Conservation (phyloP, 1,284 basidiomycete species). For the Acaromyces ingoldii region DNA sequence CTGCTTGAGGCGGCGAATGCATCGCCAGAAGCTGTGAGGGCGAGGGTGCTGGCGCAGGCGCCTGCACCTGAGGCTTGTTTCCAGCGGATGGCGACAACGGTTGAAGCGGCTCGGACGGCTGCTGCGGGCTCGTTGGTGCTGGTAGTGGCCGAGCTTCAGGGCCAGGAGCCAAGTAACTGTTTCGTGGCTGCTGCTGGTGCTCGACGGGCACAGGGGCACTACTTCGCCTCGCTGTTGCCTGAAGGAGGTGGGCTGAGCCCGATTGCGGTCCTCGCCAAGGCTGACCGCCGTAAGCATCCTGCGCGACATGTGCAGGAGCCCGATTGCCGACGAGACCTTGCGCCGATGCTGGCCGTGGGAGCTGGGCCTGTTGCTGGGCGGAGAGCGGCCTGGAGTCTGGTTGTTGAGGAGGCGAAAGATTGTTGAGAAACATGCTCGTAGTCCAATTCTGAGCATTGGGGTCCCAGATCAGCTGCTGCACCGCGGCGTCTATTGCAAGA, state of each 20-base stretch:
- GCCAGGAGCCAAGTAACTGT: not conserved
- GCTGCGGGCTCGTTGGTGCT: conserved; percentile 4
- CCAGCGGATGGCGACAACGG: not conserved
- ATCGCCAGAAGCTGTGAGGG: not conserved
- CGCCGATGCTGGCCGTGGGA: not conserved
- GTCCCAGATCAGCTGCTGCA: conserved; percentile 1
- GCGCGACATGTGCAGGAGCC: not conserved
- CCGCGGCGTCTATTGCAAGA: not conserved
- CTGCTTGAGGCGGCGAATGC: conserved; percentile 1
- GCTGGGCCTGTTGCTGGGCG: no score
- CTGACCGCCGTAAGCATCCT: not conserved
- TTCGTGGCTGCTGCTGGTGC: not conserved
- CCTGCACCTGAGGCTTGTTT: not conserved
- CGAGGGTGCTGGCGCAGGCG: not conserved
- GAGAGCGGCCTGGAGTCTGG: no score
- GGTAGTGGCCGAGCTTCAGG: not conserved
- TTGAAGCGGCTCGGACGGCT: not conserved
- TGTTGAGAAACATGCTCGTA: not conserved
- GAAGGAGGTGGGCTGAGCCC: not conserved
- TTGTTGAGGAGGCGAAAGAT: not conserved
- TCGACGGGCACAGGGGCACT: not conserved
- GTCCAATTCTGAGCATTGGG: not conserved
- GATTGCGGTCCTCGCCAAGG: not conserved
- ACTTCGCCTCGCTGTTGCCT: not conserved
- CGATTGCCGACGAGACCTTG: not conserved